These are phyloP conservation scores for Mortierella alpina DNA, from an alignment of 192 early-diverging fungal genomes.

Conservation along the genomic window DNA sequence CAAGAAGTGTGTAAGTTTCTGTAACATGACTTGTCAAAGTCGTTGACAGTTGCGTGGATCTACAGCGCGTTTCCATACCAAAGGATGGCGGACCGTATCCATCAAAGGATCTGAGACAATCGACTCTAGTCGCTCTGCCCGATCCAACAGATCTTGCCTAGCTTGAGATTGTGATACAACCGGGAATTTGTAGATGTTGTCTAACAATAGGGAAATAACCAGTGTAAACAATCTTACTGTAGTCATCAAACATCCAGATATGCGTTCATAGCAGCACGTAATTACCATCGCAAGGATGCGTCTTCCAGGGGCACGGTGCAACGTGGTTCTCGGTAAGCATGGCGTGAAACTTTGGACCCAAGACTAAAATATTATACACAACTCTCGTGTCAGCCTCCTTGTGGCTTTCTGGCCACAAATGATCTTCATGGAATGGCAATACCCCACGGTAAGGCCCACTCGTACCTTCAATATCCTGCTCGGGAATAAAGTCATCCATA, in stretches of 20 bases:
- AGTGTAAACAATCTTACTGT: background rate
- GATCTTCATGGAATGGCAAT: background rate
- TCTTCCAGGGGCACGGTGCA: conserved; percentile 33
- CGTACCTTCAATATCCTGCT: conserved; percentile 26
- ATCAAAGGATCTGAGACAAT: conserved; percentile 11
- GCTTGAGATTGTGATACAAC: conserved; percentile 34
- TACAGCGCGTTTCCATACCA: conserved; percentile 19
- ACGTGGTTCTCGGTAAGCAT: conserved; percentile 42
- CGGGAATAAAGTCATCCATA: background rate
- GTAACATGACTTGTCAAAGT: background rate
- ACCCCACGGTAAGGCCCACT: background rate
- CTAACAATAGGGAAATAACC: conserved; percentile 6
- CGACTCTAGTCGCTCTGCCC: conserved; percentile 1
- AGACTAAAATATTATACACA: background rate
- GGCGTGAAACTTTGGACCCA: conserved; percentile 34
- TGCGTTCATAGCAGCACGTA: background rate
- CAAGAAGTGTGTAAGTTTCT: background rate
- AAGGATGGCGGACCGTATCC: conserved; percentile 21
- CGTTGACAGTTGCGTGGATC: no score
- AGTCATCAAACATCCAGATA: background rate
- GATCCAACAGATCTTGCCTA: conserved; percentile 17
- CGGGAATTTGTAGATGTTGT: conserved; percentile 43
- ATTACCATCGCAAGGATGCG: conserved; percentile 47
- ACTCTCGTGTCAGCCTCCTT: background rate
- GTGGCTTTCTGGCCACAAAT: background rate